Conservation (phyloP, 345 rosid genomes). For the Trapa incisa region DNA sequence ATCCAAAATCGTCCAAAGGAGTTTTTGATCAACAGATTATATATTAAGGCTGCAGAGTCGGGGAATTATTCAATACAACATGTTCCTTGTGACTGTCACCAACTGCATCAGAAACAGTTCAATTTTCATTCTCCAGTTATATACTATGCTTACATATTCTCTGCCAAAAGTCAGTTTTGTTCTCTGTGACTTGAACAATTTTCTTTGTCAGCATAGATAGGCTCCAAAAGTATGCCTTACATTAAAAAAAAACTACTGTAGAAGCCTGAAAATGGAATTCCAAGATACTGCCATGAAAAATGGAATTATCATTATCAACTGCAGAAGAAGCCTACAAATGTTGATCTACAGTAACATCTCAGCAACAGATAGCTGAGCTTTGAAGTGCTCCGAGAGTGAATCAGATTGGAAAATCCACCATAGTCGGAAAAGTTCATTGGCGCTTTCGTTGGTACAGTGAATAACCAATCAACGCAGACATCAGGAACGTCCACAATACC, state of each 20-base stretch:
- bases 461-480: conserved; percentile 94
- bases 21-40: background rate
- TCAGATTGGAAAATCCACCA: background rate
- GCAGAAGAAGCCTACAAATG: background rate
- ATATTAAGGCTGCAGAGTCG: background rate
- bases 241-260: no score
- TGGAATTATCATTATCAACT: background rate
- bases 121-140: no score
- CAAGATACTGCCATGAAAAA: background rate
- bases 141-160: no score
- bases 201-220: no score
- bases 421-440: conserved; percentile 18
- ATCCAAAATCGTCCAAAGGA: background rate
- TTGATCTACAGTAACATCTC: background rate
- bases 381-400: background rate
- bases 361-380: no score
- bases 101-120: background rate
- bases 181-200: no score
- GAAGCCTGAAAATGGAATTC: background rate
- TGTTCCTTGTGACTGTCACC: background rate
- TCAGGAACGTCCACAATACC: conserved; percentile 94
- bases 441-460: conserved; percentile 89
- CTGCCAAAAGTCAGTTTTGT: no score
- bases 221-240: no score
- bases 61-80: background rate